Conservation (phyloP, 2,329 filamentous ascomycete genomes). For the Pseudogymnoascus sp. region DNA sequence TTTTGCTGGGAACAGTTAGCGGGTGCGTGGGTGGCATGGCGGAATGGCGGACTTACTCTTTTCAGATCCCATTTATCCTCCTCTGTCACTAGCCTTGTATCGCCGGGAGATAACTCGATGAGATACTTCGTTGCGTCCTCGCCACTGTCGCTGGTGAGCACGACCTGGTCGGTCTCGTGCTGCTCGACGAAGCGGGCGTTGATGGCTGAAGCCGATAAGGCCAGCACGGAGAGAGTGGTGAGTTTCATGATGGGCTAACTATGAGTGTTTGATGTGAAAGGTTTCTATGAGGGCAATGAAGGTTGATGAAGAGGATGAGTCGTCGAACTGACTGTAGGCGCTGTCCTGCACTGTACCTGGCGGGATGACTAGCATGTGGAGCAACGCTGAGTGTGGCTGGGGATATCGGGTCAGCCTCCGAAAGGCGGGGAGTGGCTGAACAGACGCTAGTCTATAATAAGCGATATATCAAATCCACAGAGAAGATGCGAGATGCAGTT, state of each 20-base stretch:
- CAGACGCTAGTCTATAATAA: neutral
- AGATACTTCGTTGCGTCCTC: constrained; percentile 51
- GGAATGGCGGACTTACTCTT: constrained; percentile 49
- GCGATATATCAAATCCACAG: neutral
- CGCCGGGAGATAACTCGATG: constrained; percentile 76
- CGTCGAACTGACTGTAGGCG: neutral
- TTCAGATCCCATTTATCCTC: constrained; percentile 91
- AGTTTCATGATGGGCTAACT: constrained; percentile 41
- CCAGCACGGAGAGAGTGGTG: constrained; percentile 40
- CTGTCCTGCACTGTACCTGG: neutral
- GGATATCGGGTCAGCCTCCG: neutral
- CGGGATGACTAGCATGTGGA: constrained; percentile 2
- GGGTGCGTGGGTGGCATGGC: neutral
- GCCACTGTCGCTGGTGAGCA: constrained; percentile 34
- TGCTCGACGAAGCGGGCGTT: constrained; percentile 51
- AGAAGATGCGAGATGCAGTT: neutral
- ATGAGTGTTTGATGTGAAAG: neutral
- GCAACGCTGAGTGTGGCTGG: neutral
- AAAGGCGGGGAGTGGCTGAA: neutral
- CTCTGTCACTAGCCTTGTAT: constrained; percentile 82
- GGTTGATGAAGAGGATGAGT: neutral
- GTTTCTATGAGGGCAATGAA: neutral
- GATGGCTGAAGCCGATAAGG: constrained; percentile 45
- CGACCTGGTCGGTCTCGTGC: constrained; percentile 43
- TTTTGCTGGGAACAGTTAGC: constrained; percentile 53